Conservation (phyloP, 176 grass and related monocot species). For the Avena insularis region DNA sequence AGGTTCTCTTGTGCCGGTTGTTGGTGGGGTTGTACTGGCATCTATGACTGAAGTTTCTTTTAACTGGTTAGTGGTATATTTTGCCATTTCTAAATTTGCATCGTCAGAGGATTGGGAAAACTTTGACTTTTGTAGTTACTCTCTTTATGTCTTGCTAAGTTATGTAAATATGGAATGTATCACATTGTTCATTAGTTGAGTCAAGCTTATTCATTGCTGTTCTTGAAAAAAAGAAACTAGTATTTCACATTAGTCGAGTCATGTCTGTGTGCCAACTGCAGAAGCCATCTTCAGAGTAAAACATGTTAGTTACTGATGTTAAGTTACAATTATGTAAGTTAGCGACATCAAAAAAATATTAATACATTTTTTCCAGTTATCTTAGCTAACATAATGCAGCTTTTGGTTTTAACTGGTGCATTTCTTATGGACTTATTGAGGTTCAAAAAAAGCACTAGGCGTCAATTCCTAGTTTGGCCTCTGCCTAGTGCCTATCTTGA, state of each 20-base stretch:
- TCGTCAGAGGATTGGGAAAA: not conserved
- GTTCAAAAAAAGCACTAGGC: too few species aligned
- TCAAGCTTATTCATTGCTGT: not conserved
- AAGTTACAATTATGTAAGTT: not conserved
- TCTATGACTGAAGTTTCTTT: slow-evolving; percentile 98
- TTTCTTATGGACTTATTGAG: slow-evolving; percentile 5
- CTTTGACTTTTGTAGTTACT: not conserved
- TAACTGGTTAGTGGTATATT: slow-evolving; percentile 69
- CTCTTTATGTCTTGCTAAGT: not conserved
- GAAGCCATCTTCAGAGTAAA: not conserved
- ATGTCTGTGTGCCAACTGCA: not conserved
- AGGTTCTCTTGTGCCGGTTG: slow-evolving; percentile 73
- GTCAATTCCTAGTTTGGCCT: too few species aligned
- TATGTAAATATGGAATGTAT: slow-evolving; percentile 24
- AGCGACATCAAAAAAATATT: too few species aligned
- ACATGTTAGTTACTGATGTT: not conserved
- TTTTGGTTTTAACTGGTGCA: slow-evolving; percentile 1
- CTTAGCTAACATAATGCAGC: not conserved
- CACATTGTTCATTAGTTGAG: not conserved
- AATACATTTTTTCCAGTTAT: not conserved
- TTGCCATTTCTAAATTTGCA: not conserved
- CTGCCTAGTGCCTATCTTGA: too few species aligned
- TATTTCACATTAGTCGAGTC: not conserved
- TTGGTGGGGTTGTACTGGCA: slow-evolving; percentile 86
- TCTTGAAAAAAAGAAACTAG: not conserved